These are phyloP conservation scores for Rickenella mellea DNA, from an alignment of 768 basidiomycete species.

Conservation along the genomic window DNA sequence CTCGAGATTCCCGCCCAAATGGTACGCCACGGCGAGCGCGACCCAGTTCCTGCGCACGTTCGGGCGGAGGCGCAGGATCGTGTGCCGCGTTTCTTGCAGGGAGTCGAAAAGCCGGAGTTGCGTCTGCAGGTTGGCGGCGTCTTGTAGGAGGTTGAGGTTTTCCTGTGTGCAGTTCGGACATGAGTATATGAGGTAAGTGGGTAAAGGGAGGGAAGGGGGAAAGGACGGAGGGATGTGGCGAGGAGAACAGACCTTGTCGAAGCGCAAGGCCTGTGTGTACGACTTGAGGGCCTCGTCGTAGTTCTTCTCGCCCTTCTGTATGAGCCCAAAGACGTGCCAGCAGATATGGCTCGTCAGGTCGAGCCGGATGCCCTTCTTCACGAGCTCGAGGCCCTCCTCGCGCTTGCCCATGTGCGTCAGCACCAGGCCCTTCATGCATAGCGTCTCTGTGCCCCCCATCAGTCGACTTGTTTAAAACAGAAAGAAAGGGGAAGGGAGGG, in stretches of 20 bases:
- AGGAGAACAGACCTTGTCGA: slow-evolving; percentile 66
- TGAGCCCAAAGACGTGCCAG: slow-evolving; percentile 97
- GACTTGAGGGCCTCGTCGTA: slow-evolving; percentile 92
- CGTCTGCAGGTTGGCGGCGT: slow-evolving; percentile 81
- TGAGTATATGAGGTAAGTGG: background rate
- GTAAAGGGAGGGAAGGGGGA: slow-evolving; percentile 2
- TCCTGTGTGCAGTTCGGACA: slow-evolving; percentile 42
- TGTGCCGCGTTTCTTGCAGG: slow-evolving; percentile 74
- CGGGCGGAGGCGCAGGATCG: slow-evolving; percentile 72
- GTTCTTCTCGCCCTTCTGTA: slow-evolving; percentile 90
- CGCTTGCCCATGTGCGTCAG: slow-evolving; percentile 70
- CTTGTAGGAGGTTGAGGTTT: slow-evolving; percentile 87
- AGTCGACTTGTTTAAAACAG: background rate
- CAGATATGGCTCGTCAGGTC: slow-evolving; percentile 88
- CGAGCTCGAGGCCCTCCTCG: slow-evolving; percentile 74
- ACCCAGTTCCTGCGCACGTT: slow-evolving; percentile 85
- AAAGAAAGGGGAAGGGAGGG: background rate
- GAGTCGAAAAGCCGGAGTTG: slow-evolving; percentile 75
- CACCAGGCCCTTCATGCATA: slow-evolving; percentile 94
- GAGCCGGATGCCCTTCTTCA: slow-evolving; percentile 73
- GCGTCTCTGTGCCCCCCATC: slow-evolving; percentile 54
- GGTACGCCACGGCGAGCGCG: slow-evolving; percentile 79
- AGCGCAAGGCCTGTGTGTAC: slow-evolving; percentile 79
- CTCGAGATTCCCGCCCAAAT: slow-evolving; percentile 63
- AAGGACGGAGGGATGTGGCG: slow-evolving; percentile 1